Percentiles rank a stretch among this genome's conserved stretches.
Evolutionary conservation across 768 basidiomycete species (phyloP).

Genomic region (Daedaleopsis nitida): DNA sequence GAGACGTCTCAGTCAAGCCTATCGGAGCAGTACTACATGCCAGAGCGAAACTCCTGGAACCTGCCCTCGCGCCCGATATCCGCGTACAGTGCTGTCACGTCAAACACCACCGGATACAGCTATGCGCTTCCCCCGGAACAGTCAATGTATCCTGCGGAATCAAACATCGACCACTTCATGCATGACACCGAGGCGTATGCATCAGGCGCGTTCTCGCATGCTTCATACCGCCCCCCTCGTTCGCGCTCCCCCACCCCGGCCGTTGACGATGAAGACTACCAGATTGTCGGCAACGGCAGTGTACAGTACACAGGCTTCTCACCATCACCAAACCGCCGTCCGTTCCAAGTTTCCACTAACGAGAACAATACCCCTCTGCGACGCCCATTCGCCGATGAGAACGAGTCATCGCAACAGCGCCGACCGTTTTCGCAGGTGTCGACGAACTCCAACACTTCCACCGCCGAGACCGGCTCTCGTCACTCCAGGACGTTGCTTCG

Average conservation of each 20-base stretch:
- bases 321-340: conserved; percentile 15
- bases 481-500: conserved; percentile 6
- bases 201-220: conserved; percentile 57
- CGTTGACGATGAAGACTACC: conserved; percentile 72
- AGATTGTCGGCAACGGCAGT: conserved; percentile 55
- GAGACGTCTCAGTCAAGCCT: conserved; percentile 14
- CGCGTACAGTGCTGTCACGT: conserved; percentile 20
- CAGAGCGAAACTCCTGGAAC: conserved; percentile 13
- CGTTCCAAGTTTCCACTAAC: conserved; percentile 6
- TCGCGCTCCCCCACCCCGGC: conserved; percentile 80
- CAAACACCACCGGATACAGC: conserved; percentile 17
- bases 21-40: conserved; percentile 16
- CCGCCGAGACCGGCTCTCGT: neutral
- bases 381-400: conserved; percentile 13
- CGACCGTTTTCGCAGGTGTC: conserved; percentile 4
- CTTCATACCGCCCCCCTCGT: conserved; percentile 51
- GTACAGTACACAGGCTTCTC: conserved; percentile 50
- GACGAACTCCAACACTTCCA: neutral
- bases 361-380: conserved; percentile 15
- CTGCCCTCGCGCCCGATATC: conserved; percentile 20
- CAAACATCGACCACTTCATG: conserved; percentile 59
- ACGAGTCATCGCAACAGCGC: neutral
- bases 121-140: conserved; percentile 14
- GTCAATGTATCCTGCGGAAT: conserved; percentile 22
- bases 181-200: conserved; percentile 72